Percentiles rank a stretch among this genome's conserved stretches.
These are phyloP conservation scores for Yueomyces sp. DNA, from an alignment of 805 yeast genomes.

Conservation along the genomic window DNA sequence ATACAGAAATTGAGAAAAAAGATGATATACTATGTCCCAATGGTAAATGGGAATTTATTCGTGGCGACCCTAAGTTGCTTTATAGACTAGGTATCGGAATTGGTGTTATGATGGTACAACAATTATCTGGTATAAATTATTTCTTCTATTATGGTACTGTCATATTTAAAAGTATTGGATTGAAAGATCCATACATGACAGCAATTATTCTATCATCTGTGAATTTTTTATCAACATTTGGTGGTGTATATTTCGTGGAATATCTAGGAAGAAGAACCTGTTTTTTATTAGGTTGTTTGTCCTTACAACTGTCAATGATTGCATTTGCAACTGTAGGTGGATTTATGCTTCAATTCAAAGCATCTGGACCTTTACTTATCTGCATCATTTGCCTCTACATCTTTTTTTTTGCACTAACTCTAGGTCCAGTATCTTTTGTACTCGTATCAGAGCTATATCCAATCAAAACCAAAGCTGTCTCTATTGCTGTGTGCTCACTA, in stretches of 20 bases:
- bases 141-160: constrained; percentile 56
- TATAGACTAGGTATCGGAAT: constrained; percentile 43
- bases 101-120: constrained; percentile 47
- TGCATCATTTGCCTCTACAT: constrained; percentile 51
- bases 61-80: constrained; percentile 44
- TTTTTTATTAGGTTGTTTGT: constrained; percentile 35
- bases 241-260: constrained; percentile 40
- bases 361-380: constrained; percentile 48
- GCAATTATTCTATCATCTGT: constrained; percentile 45
- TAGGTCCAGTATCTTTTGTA: constrained; percentile 62
- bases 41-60: constrained; percentile 32
- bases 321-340: constrained; percentile 51
- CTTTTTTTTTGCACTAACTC: constrained; percentile 57
- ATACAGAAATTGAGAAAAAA: constrained; percentile 33
- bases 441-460: constrained; percentile 60
- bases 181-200: constrained; percentile 43
- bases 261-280: constrained; percentile 40
- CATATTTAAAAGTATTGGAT: constrained; percentile 46
- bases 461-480: constrained; percentile 43
- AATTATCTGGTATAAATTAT: constrained; percentile 50
- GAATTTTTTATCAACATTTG: constrained; percentile 41
- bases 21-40: background rate
- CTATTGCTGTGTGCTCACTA: constrained; percentile 52
- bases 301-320: constrained; percentile 44
- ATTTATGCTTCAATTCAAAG: constrained; percentile 30